Evolutionary conservation across 805 yeast species (phyloP), one percentile per base, ranked within the genome.

Genomic region (Ogataea philodendri): DNA sequence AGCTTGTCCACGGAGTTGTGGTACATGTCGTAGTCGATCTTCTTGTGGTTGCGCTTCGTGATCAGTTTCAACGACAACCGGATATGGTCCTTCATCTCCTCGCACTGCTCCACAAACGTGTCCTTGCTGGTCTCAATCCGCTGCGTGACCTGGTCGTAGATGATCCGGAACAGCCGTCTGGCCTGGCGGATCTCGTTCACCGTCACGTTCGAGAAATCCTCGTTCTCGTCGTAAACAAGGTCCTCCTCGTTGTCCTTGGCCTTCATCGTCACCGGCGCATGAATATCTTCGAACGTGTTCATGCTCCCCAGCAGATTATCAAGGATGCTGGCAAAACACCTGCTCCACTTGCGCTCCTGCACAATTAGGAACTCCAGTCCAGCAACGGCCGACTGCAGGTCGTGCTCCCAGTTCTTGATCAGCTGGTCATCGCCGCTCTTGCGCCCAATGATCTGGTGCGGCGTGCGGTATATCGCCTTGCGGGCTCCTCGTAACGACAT

Each of bases 41-140:
- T 66, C 52, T 68, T 67, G 36, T 65, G 67, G 39, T 62, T 61
- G 32, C 79, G 54, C 40, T 69, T 69, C 13, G 64, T 63, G 13
- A 74, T 59, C 32, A 72, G 46, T 44, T 66, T 67, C 38, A 63
- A 48, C 1, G 63, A 49, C 7, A 57, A 59, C 22, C 63, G 59
- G 33, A 74, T 45, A 31, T 63, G 57, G 3, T 46, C 49, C 17
- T 53, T 52, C 71, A 73, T 66, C 25, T 62, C 70, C 28, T 57
- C 55, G 16, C 70, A 59, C 41, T 65, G 58, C 1, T 52, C 41
- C 15, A 57, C 51, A 20, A 70, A 52, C 3, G 58, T 48, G 15
- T 60, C 60, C 17, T 56, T 50, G 5, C 49, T 35, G 1, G 28
- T 29, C 18, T 51, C 55, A 10, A 57, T 44, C 24, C 44, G 48